Percentiles rank a stretch among this genome's conserved stretches.
These are phyloP conservation scores for Pseudodiploospora longispora DNA, from an alignment of 2,329 filamentous ascomycete species.

Conservation along the genomic window DNA sequence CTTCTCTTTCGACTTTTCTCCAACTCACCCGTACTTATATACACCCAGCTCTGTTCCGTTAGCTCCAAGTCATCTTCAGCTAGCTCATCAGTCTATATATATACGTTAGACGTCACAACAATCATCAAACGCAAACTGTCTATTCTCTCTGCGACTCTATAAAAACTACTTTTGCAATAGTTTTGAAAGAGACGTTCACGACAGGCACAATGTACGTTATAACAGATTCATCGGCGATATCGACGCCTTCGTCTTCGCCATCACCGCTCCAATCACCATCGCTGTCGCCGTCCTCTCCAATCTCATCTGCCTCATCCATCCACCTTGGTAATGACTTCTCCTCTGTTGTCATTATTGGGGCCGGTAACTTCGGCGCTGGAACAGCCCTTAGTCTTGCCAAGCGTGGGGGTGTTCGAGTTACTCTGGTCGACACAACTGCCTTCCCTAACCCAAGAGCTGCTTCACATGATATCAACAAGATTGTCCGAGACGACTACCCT, in stretches of 20 bases:
- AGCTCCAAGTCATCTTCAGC: too few species aligned
- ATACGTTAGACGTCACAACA: too few species aligned
- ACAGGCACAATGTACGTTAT: slow-evolving; percentile 7
- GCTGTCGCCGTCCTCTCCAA: slow-evolving; percentile 5
- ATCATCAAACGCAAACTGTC: too few species aligned
- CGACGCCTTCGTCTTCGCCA: slow-evolving; percentile 1
- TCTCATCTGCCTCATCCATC: slow-evolving; percentile 5
- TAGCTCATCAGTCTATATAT: too few species aligned
- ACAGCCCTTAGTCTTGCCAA: slow-evolving; percentile 29
- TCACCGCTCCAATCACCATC: slow-evolving; percentile 1
- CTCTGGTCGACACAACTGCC: slow-evolving; percentile 27
- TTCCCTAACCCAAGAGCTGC: slow-evolving; percentile 32
- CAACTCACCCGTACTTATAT: too few species aligned
- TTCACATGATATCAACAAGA: slow-evolving; percentile 41
- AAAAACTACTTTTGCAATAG: slow-evolving; percentile 1
- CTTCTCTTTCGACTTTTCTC: too few species aligned
- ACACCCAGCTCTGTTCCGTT: too few species aligned
- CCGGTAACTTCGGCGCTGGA: slow-evolving; percentile 36
- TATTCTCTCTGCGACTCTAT: too few species aligned
- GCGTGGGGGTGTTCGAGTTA: slow-evolving; percentile 21
- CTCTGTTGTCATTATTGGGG: slow-evolving; percentile 31
- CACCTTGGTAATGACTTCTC: background rate
- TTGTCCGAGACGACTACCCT: slow-evolving; percentile 34
- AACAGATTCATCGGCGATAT: slow-evolving; percentile 1
- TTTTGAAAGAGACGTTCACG: background rate